Evolutionary conservation across 306 rosid species (phyloP).

Genomic region (Carpinus fangiana): DNA sequence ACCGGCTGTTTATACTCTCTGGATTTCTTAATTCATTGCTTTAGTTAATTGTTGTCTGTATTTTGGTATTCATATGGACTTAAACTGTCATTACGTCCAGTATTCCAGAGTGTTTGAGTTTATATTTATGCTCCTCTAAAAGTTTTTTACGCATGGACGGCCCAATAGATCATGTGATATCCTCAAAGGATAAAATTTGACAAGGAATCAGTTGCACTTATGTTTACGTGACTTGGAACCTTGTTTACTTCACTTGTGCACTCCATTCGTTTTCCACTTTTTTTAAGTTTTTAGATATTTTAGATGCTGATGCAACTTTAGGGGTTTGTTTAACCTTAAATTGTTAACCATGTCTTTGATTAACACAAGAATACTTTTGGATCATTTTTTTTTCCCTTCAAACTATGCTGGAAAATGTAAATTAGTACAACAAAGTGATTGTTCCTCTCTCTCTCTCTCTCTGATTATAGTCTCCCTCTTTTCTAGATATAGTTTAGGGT

Average conservation of each 20-base stretch:
- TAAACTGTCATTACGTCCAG: not conserved
- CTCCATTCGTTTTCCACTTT: not conserved
- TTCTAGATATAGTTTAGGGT: not conserved
- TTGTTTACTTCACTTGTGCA: not conserved
- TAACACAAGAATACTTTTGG: not conserved
- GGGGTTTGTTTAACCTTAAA: not conserved
- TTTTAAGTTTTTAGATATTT: too few relatives aligned
- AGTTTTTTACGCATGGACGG: too few relatives aligned
- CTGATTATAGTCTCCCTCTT: not conserved
- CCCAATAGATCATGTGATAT: too few relatives aligned
- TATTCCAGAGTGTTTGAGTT: not conserved
- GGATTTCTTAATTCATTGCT: not conserved
- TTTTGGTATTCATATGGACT: not conserved
- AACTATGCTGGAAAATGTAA: not conserved
- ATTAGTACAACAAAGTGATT: not conserved
- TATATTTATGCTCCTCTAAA: not conserved
- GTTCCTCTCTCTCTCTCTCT: not conserved
- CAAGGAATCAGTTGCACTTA: too few relatives aligned
- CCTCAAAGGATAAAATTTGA: not conserved
- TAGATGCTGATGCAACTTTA: not conserved
- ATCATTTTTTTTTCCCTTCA: not conserved
- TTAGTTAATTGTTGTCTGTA: not conserved
- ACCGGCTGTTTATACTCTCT: slow-evolving; percentile 8
- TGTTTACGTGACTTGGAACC: not conserved
- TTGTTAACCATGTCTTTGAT: not conserved